Conservation (phyloP, 768 basidiomycete species). For the Phylloporus sp. region DNA sequence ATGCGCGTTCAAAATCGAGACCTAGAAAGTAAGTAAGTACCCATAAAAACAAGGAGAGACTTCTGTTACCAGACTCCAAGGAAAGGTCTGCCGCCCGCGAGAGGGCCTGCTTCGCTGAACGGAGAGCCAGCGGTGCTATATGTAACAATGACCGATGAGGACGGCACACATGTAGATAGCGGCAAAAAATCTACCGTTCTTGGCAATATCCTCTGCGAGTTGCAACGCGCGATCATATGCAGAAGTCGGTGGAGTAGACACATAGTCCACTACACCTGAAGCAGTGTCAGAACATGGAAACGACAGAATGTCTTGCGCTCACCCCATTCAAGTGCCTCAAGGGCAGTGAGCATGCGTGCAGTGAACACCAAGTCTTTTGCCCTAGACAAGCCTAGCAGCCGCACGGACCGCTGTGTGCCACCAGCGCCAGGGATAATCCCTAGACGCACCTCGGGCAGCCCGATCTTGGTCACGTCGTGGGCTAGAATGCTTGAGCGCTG, state of each 20-base stretch:
- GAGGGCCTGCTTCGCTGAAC: slow-evolving; percentile 86
- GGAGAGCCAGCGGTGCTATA: slow-evolving; percentile 77
- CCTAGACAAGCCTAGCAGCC: slow-evolving; percentile 72
- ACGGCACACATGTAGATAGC: not conserved
- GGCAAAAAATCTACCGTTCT: slow-evolving; percentile 46
- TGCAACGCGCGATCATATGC: slow-evolving; percentile 69
- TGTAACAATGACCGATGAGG: not conserved
- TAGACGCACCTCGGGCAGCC: slow-evolving; percentile 74
- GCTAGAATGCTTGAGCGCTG: slow-evolving; percentile 34
- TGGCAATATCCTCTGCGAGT: slow-evolving; percentile 66
- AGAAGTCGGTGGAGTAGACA: slow-evolving; percentile 55
- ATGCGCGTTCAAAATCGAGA: slow-evolving; percentile 87
- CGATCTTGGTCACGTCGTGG: slow-evolving; percentile 74
- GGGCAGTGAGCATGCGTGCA: slow-evolving; percentile 61
- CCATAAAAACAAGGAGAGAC: not conserved
- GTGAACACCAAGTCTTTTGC: slow-evolving; percentile 89
- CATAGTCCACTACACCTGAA: slow-evolving; percentile 78
- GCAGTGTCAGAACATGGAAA: slow-evolving; percentile 4
- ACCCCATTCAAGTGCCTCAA: slow-evolving; percentile 74
- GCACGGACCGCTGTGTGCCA: slow-evolving; percentile 79
- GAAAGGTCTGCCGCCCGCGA: slow-evolving; percentile 75
- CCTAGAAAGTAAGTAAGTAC: slow-evolving; percentile 38
- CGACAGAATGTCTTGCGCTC: not conserved
- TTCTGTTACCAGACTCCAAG: slow-evolving; percentile 61
- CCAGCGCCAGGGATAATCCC: slow-evolving; percentile 92